Base-by-base conservation (phyloP, 306 rosid species). In the Dryas drummondii region DNA sequence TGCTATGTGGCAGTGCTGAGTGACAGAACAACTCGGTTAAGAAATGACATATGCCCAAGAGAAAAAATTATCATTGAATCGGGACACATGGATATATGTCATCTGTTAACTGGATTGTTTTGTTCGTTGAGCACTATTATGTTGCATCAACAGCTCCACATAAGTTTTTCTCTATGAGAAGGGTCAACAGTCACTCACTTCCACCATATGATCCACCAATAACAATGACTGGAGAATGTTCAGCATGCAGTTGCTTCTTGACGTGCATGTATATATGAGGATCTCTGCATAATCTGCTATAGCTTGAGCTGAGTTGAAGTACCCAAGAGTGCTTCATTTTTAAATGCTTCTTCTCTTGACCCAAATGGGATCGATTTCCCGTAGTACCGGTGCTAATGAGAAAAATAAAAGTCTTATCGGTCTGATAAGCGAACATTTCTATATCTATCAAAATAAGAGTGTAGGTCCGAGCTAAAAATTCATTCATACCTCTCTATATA, bases 151-250 rank as follows among this genome's bases (percentile, higher is more conserved):
- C 37, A 1, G 37, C 37, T 2, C 37, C 37, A 32, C 37, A 32
- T 2, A 32, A 32, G 37, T 32, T 32, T 32, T 32, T 32, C 3
- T 32, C 37, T 1, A 32, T 32, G 37, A 32, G 37, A 32, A 32
- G 37, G 1, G 3, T 32, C 37, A 32, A 4, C 6, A 26, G 66
- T 16, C 4, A 85, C 94, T 82, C 17, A 93, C 98, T 93, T 93
- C 94, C 98, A 53, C 98, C 94, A 16, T 90, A 90, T 32, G 98
- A 90, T 58, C 85, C 98, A 68, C 98, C 98, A 26, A 93, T 53
- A 2, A 90, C 93, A 77, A 90, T 82, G n/a, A 88, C 83, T 0
- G 97, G 98, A 4, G 94, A 88, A 27, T 84, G 42, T 41, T 74
- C 19, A 7, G 96, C 87, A 0, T 65, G 47, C 2, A 84, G 63